phyloP scores from a whole-genome alignment of 148 eudicot genomes.

The Persicaria maculosa region DNA sequence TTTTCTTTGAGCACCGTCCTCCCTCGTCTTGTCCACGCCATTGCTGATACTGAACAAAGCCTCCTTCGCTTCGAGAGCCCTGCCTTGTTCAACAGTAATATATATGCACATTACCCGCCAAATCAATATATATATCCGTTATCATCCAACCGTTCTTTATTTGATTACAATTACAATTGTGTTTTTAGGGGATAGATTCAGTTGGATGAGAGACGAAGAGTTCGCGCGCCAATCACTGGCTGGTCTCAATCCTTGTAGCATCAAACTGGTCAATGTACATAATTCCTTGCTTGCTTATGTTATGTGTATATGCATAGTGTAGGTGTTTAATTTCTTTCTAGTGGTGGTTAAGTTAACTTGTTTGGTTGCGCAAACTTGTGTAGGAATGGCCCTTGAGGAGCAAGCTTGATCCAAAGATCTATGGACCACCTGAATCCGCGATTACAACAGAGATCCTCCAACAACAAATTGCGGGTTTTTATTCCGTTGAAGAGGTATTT shows the following conservation, averaged over 20 bases:
- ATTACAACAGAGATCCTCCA: constrained; percentile 49
- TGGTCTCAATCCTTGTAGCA: constrained; percentile 59
- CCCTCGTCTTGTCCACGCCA: constrained; percentile 44
- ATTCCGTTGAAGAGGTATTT: constrained; percentile 46
- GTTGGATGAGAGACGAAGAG: constrained; percentile 4
- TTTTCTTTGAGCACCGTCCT: constrained; percentile 18
- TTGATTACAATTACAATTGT: neutral
- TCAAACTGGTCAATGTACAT: constrained; percentile 54
- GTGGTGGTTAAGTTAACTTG: too few relatives aligned
- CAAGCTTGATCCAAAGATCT: constrained; percentile 52
- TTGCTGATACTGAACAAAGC: constrained; percentile 15
- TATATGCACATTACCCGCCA: neutral
- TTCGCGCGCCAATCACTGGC: constrained; percentile 58
- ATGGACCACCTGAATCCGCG: constrained; percentile 61
- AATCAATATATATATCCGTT: too few relatives aligned
- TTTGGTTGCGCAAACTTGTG: too few relatives aligned
- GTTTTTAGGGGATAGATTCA: neutral
- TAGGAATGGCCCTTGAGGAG: constrained; percentile 78
- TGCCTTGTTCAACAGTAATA: constrained; percentile 18
- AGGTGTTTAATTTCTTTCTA: too few relatives aligned
- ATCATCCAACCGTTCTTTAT: neutral
- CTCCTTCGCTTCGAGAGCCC: constrained; percentile 31
- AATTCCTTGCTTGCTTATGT: neutral
- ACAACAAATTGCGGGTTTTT: constrained; percentile 38
- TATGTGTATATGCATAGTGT: too few relatives aligned